phyloP scores from a whole-genome alignment of 768 basidiomycete species.

The Termitomyces heimii region DNA sequence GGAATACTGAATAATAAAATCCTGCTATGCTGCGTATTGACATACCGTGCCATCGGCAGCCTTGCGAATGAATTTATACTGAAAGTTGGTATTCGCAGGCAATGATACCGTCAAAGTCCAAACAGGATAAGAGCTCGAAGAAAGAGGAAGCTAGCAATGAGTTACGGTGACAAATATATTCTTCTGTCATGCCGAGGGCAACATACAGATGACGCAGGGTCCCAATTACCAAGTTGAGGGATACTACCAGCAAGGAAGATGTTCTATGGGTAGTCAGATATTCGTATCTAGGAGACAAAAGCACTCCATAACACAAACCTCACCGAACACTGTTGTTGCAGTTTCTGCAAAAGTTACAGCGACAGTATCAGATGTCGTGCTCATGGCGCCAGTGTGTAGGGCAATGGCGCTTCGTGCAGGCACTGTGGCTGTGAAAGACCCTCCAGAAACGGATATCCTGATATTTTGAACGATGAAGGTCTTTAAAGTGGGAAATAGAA shows the following conservation, averaged over 20 bases:
- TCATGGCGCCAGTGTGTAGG: constrained; percentile 42
- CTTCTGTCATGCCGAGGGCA: neutral
- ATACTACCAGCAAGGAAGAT: constrained; percentile 56
- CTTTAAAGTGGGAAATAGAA: neutral
- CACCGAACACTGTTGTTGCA: constrained; percentile 51
- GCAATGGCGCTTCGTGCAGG: constrained; percentile 48
- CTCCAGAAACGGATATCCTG: constrained; percentile 46
- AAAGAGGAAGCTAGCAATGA: constrained; percentile 40
- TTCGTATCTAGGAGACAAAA: neutral
- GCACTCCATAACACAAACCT: constrained; percentile 27
- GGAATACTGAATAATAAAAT: neutral
- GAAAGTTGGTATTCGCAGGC: constrained; percentile 41
- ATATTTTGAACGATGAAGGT: neutral
- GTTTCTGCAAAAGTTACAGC: constrained; percentile 46
- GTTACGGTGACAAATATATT: neutral
- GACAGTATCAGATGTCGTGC: constrained; percentile 19
- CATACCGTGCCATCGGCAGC: constrained; percentile 44
- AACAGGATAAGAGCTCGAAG: constrained; percentile 44
- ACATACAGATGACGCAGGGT: constrained; percentile 38
- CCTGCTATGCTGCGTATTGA: neutral
- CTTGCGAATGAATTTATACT: constrained; percentile 61
- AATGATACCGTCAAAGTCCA: constrained; percentile 49
- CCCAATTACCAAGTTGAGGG: constrained; percentile 49
- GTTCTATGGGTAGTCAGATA: constrained; percentile 32
- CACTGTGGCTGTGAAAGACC: constrained; percentile 44